Evolutionary conservation across 257 asterid genomes (phyloP), one percentile per base, ranked within the genome.

Genomic region (Voacanga thouarsii): DNA sequence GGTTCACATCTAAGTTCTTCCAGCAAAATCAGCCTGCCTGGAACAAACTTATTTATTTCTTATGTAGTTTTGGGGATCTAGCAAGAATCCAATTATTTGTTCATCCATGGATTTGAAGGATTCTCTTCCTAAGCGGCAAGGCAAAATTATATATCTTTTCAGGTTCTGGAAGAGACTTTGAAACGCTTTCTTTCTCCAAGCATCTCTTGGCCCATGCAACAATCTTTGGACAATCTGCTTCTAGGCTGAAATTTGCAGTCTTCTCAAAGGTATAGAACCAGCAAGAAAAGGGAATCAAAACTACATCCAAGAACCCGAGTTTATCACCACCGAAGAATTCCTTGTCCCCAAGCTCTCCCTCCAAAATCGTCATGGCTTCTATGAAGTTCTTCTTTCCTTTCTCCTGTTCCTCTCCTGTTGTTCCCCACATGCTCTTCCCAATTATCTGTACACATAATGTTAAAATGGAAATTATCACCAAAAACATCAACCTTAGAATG

Each of bases 161-260:
- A 10, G 65, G 65, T 16, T 59, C 65, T 9, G 65, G 65, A 59
- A 59, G 65, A 59, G 67, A 61, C 66, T 84, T 82, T 24, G 82
- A 75, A 12, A 85, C 88, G n/a, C 67, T 83, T 73, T 85, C 87
- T 44, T 33, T 87, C 33, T 77, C 53, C 84, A 80, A 67, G 78
- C 89, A 89, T 66, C 85, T 89, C 18, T 79, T 71, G 0, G 75
- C 80, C 85, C 85, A 82, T 24, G 30, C 77, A 43, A 74, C 61
- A 47, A 78, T 26, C 26, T 47, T 78, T 77, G 85, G 61, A 86
- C 71, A 30, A 76, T 63, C 84, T 85, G 16, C 91, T 91, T 12
- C 82, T 83, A 23, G 84, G 86, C 83, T 75, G 86, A 64, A 83
- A 84, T 71, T 84, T 80, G 70, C 79, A 82, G 70, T 7, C 8